Base-by-base conservation (phyloP, 768 basidiomycete genomes). In the Boletellus sp. region DNA sequence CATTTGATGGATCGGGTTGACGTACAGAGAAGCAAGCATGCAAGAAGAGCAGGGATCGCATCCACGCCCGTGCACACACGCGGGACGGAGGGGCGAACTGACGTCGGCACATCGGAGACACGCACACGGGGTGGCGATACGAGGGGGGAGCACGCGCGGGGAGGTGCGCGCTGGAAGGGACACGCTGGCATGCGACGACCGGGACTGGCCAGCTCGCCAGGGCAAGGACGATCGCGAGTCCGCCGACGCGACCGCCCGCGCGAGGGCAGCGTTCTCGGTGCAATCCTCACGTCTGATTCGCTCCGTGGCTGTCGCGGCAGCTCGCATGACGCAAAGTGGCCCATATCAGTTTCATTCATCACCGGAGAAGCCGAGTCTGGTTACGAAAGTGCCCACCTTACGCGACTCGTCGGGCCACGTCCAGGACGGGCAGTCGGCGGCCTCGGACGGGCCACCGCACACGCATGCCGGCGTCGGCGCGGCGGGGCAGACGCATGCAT, bases 21-120 rank as follows among this genome's bases (percentile, higher is more conserved):
- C 68, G 66, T 70, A 70, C 59, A 70, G 68, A 60, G 66, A 68
- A 68, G 68, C 47, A 51, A 49, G 44, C 56, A 39, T 44, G 54
- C 46, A 54, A 56, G 56, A 57, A 57, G 52, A 47, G 47, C 50
- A 38, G 51, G 51, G 50, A 56, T 68, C 54, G 43, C 42, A 55
- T 43, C 49, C 53, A 55, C 11, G 11, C 28, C 62, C 58, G 60
- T 49, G 48, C 50, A 52, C 42, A 50, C 52, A 63, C 53, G 56
- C 53, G 55, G 54, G 45, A 57, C 45, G 57, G 52, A 34, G 53
- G 53, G 47, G 24, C 24, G 24, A 26, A 26, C n/a, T n/a, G n/a
- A 8, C 4, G 28, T 28, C 28, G 7, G 28, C 28, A 28, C 28
- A n/a, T 28, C 28, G 28, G 28, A 10, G 28, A 10, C 28, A 28